Conservation (phyloP, 306 rosid genomes). For the cucumber (Cucumis sativus) region DNA sequence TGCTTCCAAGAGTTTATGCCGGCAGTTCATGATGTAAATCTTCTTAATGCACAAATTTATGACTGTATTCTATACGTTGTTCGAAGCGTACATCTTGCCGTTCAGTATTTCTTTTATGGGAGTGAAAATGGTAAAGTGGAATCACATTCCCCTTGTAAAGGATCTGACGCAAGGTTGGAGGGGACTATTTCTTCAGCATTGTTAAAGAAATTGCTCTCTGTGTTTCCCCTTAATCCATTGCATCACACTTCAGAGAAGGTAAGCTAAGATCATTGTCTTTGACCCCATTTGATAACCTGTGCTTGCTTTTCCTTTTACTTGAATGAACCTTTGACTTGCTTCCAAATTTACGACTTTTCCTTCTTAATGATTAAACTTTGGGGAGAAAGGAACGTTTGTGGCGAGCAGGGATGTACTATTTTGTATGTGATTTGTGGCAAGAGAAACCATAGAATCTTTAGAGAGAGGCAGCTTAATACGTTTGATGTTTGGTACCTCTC, state of each 20-base stretch:
- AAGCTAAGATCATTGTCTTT: not conserved
- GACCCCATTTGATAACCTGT: not conserved
- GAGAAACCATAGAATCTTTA: too few relatives aligned
- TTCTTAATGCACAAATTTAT: slow-evolving; percentile 45
- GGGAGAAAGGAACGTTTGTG: too few relatives aligned
- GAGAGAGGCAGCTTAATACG: too few relatives aligned
- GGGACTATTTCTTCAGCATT: slow-evolving; percentile 31
- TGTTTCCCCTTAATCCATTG: slow-evolving; percentile 48
- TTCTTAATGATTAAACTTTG: not conserved
- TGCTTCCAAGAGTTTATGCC: slow-evolving; percentile 65
- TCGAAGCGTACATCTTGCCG: slow-evolving; percentile 46
- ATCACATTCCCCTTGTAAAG: slow-evolving; percentile 25
- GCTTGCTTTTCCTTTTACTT: not conserved
- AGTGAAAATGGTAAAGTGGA: slow-evolving; percentile 21
- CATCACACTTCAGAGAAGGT: slow-evolving; percentile 54
- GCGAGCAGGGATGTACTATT: too few relatives aligned
- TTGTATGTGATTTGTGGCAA: too few relatives aligned
- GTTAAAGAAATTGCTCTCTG: slow-evolving; percentile 45
- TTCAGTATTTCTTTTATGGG: slow-evolving; percentile 39
- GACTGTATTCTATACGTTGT: slow-evolving; percentile 58
- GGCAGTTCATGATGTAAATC: slow-evolving; percentile 19
- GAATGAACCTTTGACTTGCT: not conserved
- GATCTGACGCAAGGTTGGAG: slow-evolving; percentile 26
- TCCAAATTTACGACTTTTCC: not conserved
- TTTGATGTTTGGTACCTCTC: too few relatives aligned